These are phyloP conservation scores for Chloromonas sp. DNA, from an alignment of 163 green algal species.

Conservation along the genomic window DNA sequence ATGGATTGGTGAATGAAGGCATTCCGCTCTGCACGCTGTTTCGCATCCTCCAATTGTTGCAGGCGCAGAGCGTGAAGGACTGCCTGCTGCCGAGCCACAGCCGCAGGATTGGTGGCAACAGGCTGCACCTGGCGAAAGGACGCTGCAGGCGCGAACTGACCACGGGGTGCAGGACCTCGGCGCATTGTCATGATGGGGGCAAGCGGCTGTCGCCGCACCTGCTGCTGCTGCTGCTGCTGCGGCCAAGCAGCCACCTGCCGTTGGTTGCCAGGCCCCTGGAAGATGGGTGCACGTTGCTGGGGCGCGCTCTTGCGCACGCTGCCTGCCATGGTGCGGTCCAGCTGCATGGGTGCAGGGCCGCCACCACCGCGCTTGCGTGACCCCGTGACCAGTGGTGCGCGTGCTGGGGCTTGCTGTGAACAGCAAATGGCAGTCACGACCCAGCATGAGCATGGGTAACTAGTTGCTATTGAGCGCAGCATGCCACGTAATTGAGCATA, in stretches of 20 bases:
- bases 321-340: background rate
- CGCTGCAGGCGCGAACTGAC: too few species aligned
- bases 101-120: background rate
- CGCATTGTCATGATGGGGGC: too few species aligned
- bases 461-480: too few species aligned
- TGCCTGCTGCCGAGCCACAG: background rate
- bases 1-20: background rate
- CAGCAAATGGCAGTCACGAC: too few species aligned
- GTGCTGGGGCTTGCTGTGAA: too few species aligned
- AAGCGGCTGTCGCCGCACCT: too few species aligned
- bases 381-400: too few species aligned
- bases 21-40: background rate
- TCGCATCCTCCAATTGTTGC: background rate
- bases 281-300: conserved; percentile 1
- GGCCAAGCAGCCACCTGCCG: background rate
- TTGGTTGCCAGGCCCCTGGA: background rate
- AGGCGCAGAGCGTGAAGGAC: background rate
- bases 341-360: background rate
- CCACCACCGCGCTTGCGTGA: too few species aligned
- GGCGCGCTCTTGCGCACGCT: background rate
- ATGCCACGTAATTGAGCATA: too few species aligned
- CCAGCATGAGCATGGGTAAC: too few species aligned
- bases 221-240: conserved; percentile 1
- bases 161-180: too few species aligned
- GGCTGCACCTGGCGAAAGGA: too few species aligned